Conservation (phyloP, 768 basidiomycete genomes). For the Leucocoprinus leucothites region DNA sequence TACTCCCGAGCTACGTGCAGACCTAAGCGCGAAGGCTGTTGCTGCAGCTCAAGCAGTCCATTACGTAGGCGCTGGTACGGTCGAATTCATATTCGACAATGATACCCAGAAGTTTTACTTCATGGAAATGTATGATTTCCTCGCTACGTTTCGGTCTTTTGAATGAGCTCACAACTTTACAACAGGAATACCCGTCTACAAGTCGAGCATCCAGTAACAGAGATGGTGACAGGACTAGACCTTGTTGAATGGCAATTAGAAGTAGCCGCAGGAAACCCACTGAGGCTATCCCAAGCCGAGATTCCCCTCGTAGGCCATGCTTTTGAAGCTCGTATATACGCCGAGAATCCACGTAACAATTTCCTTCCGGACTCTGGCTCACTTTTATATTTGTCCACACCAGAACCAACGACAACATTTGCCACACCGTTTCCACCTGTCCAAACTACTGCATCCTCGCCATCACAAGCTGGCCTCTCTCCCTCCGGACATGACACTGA, state of each 20-base stretch:
- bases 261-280: conserved; percentile 85
- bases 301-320: conserved; percentile 91
- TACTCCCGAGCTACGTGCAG: conserved; percentile 70
- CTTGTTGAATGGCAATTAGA: conserved; percentile 95
- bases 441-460: conserved; percentile 19
- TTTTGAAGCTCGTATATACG: conserved; percentile 94
- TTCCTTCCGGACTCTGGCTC: conserved; percentile 91
- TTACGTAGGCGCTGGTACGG: conserved; percentile 89
- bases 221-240: conserved; percentile 93
- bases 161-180: neutral
- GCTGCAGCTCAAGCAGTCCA: conserved; percentile 91
- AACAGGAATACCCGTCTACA: conserved; percentile 80
- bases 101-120: conserved; percentile 86
- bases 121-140: conserved; percentile 80
- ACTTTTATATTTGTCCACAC: conserved; percentile 79
- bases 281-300: conserved; percentile 72
- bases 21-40: conserved; percentile 83
- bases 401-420: conserved; percentile 67
- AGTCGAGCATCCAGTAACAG: conserved; percentile 91
- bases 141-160: neutral
- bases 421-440: conserved; percentile 42
- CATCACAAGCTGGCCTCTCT: conserved; percentile 24
- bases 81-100: conserved; percentile 97
- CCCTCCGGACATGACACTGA: conserved; percentile 24
- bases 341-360: conserved; percentile 89